These are phyloP conservation scores for Plasmodium billcollinsi DNA, from an alignment of 169 alveolate genomes.

Conservation along the genomic window DNA sequence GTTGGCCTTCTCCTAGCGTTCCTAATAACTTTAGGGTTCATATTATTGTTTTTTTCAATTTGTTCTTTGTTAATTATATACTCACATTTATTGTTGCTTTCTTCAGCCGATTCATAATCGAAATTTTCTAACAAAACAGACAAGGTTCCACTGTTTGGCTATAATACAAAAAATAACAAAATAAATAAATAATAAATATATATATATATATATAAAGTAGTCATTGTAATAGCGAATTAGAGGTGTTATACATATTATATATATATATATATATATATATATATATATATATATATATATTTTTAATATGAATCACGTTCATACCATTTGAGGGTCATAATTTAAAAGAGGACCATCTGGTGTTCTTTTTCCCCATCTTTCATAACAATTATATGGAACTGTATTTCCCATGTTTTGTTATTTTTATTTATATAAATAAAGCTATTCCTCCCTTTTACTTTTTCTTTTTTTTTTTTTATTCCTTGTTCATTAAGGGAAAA, in stretches of 20 bases:
- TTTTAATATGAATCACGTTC: not conserved
- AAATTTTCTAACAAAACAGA: conserved; percentile 49
- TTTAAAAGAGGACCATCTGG: conserved; percentile 71
- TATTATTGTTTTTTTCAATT: conserved; percentile 21
- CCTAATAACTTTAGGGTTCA: conserved; percentile 26
- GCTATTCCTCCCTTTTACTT: too few relatives aligned
- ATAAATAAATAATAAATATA: not conserved
- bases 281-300: not conserved
- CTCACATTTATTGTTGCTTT: not conserved
- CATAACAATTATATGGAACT: conserved; percentile 72
- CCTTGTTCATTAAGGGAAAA: not conserved
- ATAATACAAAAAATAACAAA: not conserved
- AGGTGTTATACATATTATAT: too few relatives aligned
- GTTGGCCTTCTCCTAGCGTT: conserved; percentile 74
- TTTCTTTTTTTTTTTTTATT: conserved; percentile 6
- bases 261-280: not conserved
- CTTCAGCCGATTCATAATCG: conserved; percentile 41
- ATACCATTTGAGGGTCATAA: conserved; percentile 49
- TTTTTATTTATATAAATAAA: conserved; percentile 12
- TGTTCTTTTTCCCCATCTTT: conserved; percentile 73
- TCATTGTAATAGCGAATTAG: not conserved
- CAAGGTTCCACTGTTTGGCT: conserved; percentile 55
- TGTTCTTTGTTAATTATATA: not conserved
- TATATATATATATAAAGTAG: not conserved
- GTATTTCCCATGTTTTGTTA: conserved; percentile 57